Conservation (phyloP, 2,329 filamentous ascomycete species). For the Allantophomopsis lycopodina region DNA sequence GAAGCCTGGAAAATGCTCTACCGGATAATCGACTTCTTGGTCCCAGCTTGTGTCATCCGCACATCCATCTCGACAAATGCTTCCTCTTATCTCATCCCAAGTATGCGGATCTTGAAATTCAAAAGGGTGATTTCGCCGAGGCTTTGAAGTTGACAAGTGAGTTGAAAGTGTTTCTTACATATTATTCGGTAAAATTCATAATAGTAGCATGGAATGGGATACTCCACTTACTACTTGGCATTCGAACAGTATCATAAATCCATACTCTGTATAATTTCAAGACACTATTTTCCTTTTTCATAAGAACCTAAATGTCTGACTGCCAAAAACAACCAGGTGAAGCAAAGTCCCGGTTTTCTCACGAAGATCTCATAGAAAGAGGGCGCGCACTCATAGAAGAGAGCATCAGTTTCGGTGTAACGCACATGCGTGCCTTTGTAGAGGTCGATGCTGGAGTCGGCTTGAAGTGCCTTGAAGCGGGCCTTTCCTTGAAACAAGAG, state of each 20-base stretch:
- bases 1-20: neutral
- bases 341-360: conserved; percentile 50
- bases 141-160: conserved; percentile 41
- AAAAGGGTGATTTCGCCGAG: conserved; percentile 48
- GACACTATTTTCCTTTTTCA: neutral
- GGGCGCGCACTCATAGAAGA: conserved; percentile 53
- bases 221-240: no score
- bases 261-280: conserved; percentile 3
- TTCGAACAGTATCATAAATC: neutral
- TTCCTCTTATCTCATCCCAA: conserved; percentile 43
- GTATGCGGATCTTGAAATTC: conserved; percentile 45
- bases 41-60: conserved; percentile 54
- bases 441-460: conserved; percentile 52
- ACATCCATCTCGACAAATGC: conserved; percentile 59
- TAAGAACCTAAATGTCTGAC: no score
- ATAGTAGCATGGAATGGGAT: no score
- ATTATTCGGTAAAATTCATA: no score
- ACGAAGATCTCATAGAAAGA: conserved; percentile 46
- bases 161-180: conserved; percentile 4
- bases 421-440: conserved; percentile 56
- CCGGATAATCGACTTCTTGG: conserved; percentile 22
- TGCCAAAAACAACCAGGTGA: conserved; percentile 11
- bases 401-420: conserved; percentile 50
- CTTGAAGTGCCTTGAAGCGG: conserved; percentile 41
- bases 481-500: conserved; percentile 37